Conservation (phyloP, 371 early-diverging fungal species). For the Choanephora cucurbitarum region DNA sequence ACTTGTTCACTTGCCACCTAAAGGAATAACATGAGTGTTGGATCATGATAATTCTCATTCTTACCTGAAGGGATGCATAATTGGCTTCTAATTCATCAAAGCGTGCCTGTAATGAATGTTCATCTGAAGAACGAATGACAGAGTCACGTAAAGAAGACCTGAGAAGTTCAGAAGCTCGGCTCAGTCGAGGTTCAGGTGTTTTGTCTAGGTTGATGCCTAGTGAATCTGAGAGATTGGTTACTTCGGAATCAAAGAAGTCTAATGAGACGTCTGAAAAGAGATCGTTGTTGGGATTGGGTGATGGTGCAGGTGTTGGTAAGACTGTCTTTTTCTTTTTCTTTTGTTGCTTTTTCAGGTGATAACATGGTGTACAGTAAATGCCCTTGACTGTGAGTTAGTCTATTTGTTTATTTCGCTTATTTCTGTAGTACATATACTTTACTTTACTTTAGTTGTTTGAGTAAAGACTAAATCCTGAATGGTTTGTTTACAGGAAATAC, state of each 20-base stretch:
- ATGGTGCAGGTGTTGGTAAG: slow-evolving; percentile 22
- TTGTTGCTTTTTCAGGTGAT: slow-evolving; percentile 40
- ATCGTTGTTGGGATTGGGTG: slow-evolving; percentile 16
- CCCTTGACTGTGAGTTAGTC: too few species aligned
- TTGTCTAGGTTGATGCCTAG: slow-evolving; percentile 17
- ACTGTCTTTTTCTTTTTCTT: slow-evolving; percentile 24
- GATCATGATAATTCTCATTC: neutral
- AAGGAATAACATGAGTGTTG: too few species aligned
- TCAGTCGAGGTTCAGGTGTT: slow-evolving; percentile 11
- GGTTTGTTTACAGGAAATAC: slow-evolving; percentile 66
- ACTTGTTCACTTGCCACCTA: slow-evolving; percentile 27
- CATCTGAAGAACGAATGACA: neutral
- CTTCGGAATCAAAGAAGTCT: slow-evolving; percentile 24
- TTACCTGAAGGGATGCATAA: slow-evolving; percentile 23
- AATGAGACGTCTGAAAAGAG: slow-evolving; percentile 17
- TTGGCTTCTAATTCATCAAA: slow-evolving; percentile 25
- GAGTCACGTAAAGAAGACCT: slow-evolving; percentile 15
- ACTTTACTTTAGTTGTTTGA: slow-evolving; percentile 67
- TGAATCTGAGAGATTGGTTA: slow-evolving; percentile 21
- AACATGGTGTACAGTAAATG: slow-evolving; percentile 47
- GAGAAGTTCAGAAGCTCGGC: slow-evolving; percentile 23
- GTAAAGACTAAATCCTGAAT: slow-evolving; percentile 82
- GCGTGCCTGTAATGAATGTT: slow-evolving; percentile 13
- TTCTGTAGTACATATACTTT: too few species aligned
- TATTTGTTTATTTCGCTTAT: too few species aligned